A percentile compares a stretch with the other conserved stretches of the same genome.
Conservation (phyloP, 768 basidiomycete species). For the Pulveroboletus sp. region DNA sequence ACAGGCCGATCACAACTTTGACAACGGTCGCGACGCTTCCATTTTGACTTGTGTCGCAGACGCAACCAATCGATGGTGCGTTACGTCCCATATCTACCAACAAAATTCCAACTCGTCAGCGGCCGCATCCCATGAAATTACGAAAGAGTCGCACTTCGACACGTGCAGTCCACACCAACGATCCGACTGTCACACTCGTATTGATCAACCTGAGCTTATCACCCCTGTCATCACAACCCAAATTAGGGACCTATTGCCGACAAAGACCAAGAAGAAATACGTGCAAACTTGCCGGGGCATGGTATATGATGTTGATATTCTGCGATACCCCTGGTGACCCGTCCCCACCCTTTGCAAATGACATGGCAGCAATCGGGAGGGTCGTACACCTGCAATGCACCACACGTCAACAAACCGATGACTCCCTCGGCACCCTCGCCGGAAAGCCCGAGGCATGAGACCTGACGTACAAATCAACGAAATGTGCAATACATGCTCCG, state of each 20-base stretch:
- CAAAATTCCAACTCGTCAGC: background rate
- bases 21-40: conserved; percentile 17
- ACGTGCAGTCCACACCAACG: conserved; percentile 32
- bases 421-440: no score
- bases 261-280: conserved; percentile 10
- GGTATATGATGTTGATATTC: conserved; percentile 44
- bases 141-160: conserved; percentile 35
- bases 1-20: background rate
- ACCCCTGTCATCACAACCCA: conserved; percentile 33
- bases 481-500: conserved; percentile 39
- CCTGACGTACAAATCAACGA: conserved; percentile 46
- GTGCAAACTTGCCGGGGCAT: conserved; percentile 40
- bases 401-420: background rate
- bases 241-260: background rate
- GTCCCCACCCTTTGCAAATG: conserved; percentile 29
- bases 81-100: conserved; percentile 41
- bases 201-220: conserved; percentile 42
- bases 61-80: conserved; percentile 39
- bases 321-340: conserved; percentile 41
- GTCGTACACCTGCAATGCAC: conserved; percentile 38
- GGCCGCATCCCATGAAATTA: background rate
- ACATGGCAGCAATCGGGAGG: conserved; percentile 36
- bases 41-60: conserved; percentile 43
- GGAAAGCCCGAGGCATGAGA: no score
- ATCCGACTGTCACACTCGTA: conserved; percentile 34